Percentiles rank a stretch among this genome's conserved stretches.
phyloP scores from a whole-genome alignment of 306 rosid species.

The Mimosa bimucronata region DNA sequence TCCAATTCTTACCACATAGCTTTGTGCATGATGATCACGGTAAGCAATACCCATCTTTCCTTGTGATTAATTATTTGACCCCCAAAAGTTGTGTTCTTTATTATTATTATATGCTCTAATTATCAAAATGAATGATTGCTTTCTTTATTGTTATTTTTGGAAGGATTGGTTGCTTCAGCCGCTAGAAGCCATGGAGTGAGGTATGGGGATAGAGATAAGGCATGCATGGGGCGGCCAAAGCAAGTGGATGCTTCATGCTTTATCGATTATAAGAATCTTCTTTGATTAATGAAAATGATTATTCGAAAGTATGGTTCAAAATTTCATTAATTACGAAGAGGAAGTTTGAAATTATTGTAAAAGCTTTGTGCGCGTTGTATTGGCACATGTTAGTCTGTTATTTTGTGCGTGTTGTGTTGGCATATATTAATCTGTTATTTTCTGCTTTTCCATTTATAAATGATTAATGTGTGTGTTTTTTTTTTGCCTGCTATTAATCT shows the following conservation, averaged over 20 bases:
- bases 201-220: not conserved
- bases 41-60: not conserved
- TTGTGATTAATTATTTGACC: not conserved
- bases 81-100: not conserved
- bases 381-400: not conserved
- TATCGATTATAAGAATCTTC: not conserved
- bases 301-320: not conserved
- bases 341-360: not conserved
- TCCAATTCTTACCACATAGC: constrained; percentile 27
- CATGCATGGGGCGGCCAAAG: not conserved
- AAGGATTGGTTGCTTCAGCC: not conserved
- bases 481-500: too few relatives aligned
- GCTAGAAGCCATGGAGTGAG: not conserved
- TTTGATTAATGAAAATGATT: not conserved
- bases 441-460: too few relatives aligned
- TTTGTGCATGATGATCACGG: not conserved
- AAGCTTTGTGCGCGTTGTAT: not conserved
- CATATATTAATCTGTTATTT: not conserved
- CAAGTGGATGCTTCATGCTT: not conserved
- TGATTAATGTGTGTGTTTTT: too few relatives aligned
- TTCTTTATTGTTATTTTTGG: not conserved
- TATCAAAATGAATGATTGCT: not conserved
- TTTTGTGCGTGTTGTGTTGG: not conserved
- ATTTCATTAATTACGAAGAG: not conserved
- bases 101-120: not conserved